These are phyloP conservation scores for Anacardium occidentale DNA, from an alignment of 345 rosid genomes.

Conservation along the genomic window DNA sequence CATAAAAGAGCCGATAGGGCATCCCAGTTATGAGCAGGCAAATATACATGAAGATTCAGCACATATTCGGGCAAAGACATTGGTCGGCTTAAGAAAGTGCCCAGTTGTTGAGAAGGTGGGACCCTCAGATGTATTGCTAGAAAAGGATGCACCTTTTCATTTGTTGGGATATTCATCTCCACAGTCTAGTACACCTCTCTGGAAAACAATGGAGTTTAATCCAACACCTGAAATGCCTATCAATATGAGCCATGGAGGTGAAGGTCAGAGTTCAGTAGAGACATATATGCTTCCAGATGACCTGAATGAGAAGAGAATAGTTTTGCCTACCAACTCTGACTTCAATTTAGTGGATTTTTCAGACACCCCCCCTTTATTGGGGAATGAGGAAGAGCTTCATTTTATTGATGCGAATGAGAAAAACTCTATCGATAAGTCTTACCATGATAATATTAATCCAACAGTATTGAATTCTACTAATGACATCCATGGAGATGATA, in stretches of 20 bases:
- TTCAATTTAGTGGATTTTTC: conserved; percentile 40
- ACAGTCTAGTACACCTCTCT: conserved; percentile 34
- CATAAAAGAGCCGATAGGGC: background rate
- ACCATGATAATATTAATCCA: conserved; percentile 22
- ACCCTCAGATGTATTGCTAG: conserved; percentile 19
- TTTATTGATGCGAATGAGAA: conserved; percentile 27
- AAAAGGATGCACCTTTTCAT: conserved; percentile 26
- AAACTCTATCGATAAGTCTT: conserved; percentile 26
- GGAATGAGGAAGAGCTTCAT: conserved; percentile 22
- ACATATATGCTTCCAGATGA: conserved; percentile 8
- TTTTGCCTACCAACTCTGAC: conserved; percentile 26
- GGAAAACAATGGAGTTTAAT: conserved; percentile 42
- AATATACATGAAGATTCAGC: conserved; percentile 14
- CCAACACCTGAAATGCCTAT: conserved; percentile 38
- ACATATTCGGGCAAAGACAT: conserved; percentile 12
- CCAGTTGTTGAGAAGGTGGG: conserved; percentile 20
- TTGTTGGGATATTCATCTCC: conserved; percentile 28
- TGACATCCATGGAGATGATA: conserved; percentile 20
- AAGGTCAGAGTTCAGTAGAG: conserved; percentile 22
- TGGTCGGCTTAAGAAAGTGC: conserved; percentile 16
- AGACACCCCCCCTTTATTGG: conserved; percentile 36
- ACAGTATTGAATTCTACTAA: conserved; percentile 28
- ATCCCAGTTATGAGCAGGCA: conserved; percentile 9
- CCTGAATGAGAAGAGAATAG: conserved; percentile 20
- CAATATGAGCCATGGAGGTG: conserved; percentile 23